A percentile compares a stretch with the other conserved stretches of the same genome.
phyloP scores from a whole-genome alignment of 2,329 filamentous ascomycete species.

The Fusarium goolgardi region DNA sequence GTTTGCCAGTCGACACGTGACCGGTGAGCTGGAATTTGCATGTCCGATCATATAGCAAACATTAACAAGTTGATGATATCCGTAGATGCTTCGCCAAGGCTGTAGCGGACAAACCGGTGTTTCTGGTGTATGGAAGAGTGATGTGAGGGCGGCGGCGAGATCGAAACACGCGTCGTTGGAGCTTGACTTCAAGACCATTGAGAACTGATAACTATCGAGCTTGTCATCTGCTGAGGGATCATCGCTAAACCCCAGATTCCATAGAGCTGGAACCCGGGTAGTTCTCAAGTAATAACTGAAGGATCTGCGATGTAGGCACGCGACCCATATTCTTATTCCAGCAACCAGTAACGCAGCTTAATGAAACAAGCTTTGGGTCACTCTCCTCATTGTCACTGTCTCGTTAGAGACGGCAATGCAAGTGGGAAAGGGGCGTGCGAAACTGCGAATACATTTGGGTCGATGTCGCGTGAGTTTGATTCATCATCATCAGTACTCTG shows the following conservation, averaged over 20 bases:
- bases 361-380: neutral
- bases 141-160: conserved; percentile 31
- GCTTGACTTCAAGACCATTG: neutral
- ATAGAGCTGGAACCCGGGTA: conserved; percentile 6
- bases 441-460: neutral
- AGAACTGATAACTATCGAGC: neutral
- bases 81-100: conserved; percentile 7
- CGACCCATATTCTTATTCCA: conserved; percentile 17
- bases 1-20: conserved; percentile 29
- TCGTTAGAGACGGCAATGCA: neutral
- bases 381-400: neutral
- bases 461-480: neutral
- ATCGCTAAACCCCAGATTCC: conserved; percentile 28
- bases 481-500: neutral
- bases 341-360: conserved; percentile 4
- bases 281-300: conserved; percentile 11
- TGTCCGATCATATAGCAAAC: neutral
- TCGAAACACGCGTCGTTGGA: neutral
- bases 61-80: neutral
- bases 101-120: conserved; percentile 5
- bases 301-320: conserved; percentile 18
- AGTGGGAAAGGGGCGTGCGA: neutral
- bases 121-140: conserved; percentile 11
- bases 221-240: neutral
- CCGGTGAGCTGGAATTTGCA: conserved; percentile 5